phyloP scores from a whole-genome alignment of 2,329 filamentous ascomycete species.

The Diaporthe sp. region DNA sequence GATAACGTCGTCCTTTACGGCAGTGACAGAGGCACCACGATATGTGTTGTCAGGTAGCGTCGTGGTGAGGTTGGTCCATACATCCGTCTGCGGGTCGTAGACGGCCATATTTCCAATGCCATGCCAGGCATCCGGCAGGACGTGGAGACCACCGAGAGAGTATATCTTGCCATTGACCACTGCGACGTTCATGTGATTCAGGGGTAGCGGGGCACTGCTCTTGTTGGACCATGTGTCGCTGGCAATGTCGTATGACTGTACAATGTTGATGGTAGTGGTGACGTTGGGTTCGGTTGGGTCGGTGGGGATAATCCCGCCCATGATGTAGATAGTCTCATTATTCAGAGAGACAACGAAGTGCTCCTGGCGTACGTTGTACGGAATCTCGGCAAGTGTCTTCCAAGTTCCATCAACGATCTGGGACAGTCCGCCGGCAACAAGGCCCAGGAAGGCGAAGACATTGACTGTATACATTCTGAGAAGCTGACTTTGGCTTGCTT shows the following conservation, averaged over 20 bases:
- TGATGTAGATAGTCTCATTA: conserved; percentile 38
- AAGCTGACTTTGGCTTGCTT: neutral
- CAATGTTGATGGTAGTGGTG: conserved; percentile 38
- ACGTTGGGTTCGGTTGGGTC: conserved; percentile 31
- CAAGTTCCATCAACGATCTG: conserved; percentile 36
- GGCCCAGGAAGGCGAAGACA: neutral
- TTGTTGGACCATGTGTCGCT: conserved; percentile 43
- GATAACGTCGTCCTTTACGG: conserved; percentile 44
- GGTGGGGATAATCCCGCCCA: conserved; percentile 42
- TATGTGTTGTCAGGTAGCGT: conserved; percentile 42
- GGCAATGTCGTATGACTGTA: conserved; percentile 45
- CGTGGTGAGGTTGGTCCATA: conserved; percentile 42
- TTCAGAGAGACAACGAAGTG: conserved; percentile 41
- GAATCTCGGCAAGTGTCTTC: conserved; percentile 40
- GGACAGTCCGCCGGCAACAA: neutral
- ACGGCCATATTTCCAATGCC: conserved; percentile 43
- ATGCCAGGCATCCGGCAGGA: conserved; percentile 40
- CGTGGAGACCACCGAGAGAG: conserved; percentile 49
- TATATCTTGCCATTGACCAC: conserved; percentile 49
- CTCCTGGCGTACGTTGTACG: conserved; percentile 42
- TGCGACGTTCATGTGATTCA: conserved; percentile 52
- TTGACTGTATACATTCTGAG: neutral
- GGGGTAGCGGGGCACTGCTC: conserved; percentile 41
- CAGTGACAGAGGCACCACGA: conserved; percentile 46
- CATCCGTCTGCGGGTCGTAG: conserved; percentile 42